These are phyloP conservation scores for Biscogniauxia marginata DNA, from an alignment of 2,329 filamentous ascomycete species.

Conservation along the genomic window DNA sequence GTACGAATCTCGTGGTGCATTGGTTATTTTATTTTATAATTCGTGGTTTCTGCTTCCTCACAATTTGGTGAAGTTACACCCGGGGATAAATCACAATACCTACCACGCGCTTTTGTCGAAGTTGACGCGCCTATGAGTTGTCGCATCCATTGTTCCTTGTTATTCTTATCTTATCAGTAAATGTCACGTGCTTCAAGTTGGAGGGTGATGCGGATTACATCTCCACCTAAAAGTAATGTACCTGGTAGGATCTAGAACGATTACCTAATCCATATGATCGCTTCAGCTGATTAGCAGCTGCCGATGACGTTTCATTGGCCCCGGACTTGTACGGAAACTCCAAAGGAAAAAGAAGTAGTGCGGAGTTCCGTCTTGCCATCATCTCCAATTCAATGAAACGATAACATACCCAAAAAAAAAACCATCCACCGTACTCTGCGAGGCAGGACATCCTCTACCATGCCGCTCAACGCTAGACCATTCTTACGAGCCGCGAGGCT, in stretches of 20 bases:
- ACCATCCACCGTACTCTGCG: background rate
- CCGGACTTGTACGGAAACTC: too few relatives aligned
- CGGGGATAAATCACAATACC: background rate
- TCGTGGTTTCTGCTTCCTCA: background rate
- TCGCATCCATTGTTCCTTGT: too few relatives aligned
- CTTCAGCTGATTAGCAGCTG: too few relatives aligned
- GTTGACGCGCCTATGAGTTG: background rate
- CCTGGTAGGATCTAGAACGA: too few relatives aligned
- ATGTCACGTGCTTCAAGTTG: background rate
- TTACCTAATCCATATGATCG: too few relatives aligned
- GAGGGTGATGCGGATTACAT: too few relatives aligned
- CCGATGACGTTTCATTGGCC: too few relatives aligned
- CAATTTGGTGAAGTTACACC: background rate
- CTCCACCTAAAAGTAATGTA: too few relatives aligned
- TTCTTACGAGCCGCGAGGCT: constrained; percentile 26
- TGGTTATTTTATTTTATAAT: background rate
- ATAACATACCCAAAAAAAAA: background rate
- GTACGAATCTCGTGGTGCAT: background rate
- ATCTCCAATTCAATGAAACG: background rate
- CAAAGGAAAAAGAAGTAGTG: too few relatives aligned
- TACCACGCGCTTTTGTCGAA: background rate
- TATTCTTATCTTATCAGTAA: background rate
- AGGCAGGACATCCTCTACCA: constrained; percentile 5
- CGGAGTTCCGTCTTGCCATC: too few relatives aligned
- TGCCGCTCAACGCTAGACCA: constrained; percentile 24